Base-by-base conservation (phyloP, 495 filamentous ascomycete species). In the Daldinia concentrica region DNA sequence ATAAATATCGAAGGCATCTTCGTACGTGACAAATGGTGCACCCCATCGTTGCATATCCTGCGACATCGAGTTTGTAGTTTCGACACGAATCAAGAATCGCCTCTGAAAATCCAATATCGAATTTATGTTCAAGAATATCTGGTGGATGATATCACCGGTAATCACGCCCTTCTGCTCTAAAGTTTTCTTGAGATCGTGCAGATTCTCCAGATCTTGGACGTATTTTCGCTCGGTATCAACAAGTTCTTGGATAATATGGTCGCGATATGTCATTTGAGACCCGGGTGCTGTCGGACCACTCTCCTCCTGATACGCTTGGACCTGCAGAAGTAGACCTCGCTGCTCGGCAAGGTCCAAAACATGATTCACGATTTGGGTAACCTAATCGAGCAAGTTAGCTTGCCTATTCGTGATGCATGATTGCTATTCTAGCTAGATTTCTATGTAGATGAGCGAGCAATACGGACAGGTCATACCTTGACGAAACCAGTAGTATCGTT, bases 401-500 rank as follows among this genome's bases (percentile, higher is more conserved):
- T 32, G 27, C 17, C 11, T 19, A 24, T 14, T 43, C 30, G 41
- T 30, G 36, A 27, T n/a, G 41, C 22, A 48, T 22, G 19, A 24
- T 48, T n/a, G 48, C 51, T 41, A 9, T 17, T 29, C 3, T 27
- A 56, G 45, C 9, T 1, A 15, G 17, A 66, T 56, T 6, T 22
- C 29, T 36, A 22, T 37, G 45, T 58, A 26, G 22, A 41, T 9
- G 19, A 39, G 54, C 27, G 19, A 54, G 17, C 15, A 17, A 15
- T 15, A 37, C 22, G 51, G 39, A 51, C 51, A 17, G 22, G 58
- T 63, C 85, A 77, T 75, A 93, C 91, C 87, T 98, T 99, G 60
- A 97, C 95, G 77, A 99, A 98, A 1, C 95, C 95, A 29, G 94
- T 97, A 0, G 95, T 99, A 81, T 97, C 95, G 64, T 94, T 91